Evolutionary conservation across 208 protist genomes (phyloP), one percentile per base, ranked within the genome.

Genomic region (Trypanosoma melophagium): DNA sequence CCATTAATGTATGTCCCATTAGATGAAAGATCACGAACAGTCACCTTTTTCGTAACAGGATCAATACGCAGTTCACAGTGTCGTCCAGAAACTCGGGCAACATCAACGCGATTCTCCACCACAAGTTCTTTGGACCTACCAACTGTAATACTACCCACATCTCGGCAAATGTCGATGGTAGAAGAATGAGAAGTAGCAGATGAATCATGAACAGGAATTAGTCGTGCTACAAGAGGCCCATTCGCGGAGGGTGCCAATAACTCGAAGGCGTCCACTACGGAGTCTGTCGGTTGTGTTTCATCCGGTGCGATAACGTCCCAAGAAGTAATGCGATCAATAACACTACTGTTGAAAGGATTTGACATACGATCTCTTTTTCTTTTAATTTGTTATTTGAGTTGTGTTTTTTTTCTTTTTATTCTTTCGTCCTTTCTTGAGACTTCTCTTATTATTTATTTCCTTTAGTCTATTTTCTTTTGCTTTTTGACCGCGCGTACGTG

Each of bases 1-100:
- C 79, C 80, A 53, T 96, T 94, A 38, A 93, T 54, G 53, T 77
- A 93, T 1, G 85, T 92, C 35, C 91, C 91, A 62, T 96, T 96
- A 17, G 85, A 87, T 1, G 86, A 93, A 3, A 60, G 50, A 66
- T 96, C 91, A 38, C 57, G 73, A 47, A 96, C 53, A 31, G 53
- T 71, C 1, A 96, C 62, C 16, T 71, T 56, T 22, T 74, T 55
- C 7, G 89, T 92, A 41, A 77, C 47, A n/a, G 83, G 61, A 62
- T 92, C 76, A 19, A 94, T 71, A 24, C 41, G 17, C 28, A 96
- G 45, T 51, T 83, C 75, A 66, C 91, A 96, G 76, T 96, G 91
- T 49, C 58, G 66, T 13, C 77, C 72, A 0, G 88, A 94, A 12
- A 96, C 71, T 16, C 81, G 82, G 3, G 74, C 71, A 25, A 47